Conservation (phyloP, 2,329 filamentous ascomycete genomes). For the Colletotrichum brevisporum region DNA sequence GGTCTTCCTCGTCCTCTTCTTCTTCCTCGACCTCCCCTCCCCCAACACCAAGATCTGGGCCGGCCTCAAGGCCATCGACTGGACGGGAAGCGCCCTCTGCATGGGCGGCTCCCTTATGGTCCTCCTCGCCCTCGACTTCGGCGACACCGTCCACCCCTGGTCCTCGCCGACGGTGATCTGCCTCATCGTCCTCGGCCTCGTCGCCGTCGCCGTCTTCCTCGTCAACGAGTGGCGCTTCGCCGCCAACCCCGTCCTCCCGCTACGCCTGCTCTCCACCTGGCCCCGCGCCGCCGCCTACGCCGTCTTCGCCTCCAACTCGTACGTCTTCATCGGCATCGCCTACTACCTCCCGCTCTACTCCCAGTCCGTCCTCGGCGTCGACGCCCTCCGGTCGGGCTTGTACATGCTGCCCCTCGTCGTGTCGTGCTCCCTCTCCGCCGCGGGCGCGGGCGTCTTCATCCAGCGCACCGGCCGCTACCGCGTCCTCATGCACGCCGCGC, state of each 20-base stretch:
- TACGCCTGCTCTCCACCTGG: slow-evolving; percentile 58
- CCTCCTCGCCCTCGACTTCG: slow-evolving; percentile 48
- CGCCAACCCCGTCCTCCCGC: slow-evolving; percentile 56
- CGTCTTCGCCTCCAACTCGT: slow-evolving; percentile 75
- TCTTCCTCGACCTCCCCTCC: slow-evolving; percentile 74
- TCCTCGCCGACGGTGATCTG: slow-evolving; percentile 64
- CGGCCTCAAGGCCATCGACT: slow-evolving; percentile 73
- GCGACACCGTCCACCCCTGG: slow-evolving; percentile 81
- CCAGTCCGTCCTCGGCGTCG: slow-evolving; percentile 54
- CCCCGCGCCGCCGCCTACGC: slow-evolving; percentile 75
- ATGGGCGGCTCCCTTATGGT: slow-evolving; percentile 52
- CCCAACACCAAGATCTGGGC: slow-evolving; percentile 74
- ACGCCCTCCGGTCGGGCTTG: slow-evolving; percentile 51
- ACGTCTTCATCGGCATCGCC: slow-evolving; percentile 76
- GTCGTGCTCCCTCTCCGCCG: slow-evolving; percentile 42
- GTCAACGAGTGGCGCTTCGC: slow-evolving; percentile 49
- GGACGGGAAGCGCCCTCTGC: slow-evolving; percentile 56
- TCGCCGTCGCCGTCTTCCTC: slow-evolving; percentile 54
- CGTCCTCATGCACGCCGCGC: slow-evolving; percentile 69
- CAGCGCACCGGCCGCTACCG: slow-evolving; percentile 77
- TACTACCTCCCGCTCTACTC: slow-evolving; percentile 64
- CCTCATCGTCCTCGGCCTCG: slow-evolving; percentile 51
- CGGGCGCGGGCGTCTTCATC: slow-evolving; percentile 53
- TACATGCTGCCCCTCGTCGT: slow-evolving; percentile 50
- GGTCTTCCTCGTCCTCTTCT: slow-evolving; percentile 46